Conservation (phyloP, 257 asterid species). For the Plantago major region DNA sequence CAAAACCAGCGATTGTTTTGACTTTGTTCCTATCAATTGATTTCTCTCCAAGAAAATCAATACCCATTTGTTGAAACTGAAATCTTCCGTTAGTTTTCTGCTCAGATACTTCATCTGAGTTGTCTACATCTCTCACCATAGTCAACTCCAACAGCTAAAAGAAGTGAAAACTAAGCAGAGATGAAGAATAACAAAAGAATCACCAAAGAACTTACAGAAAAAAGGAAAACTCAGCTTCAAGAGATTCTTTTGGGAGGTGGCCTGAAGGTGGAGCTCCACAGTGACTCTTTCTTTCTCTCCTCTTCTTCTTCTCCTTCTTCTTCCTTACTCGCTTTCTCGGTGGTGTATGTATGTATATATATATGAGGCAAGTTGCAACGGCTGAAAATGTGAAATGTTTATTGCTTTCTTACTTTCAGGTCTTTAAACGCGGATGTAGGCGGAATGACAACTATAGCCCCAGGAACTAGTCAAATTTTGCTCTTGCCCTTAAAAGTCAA, state of each 20-base stretch:
- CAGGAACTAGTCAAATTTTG: slow-evolving; percentile 20
- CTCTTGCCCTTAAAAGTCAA: no score
- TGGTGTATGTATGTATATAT: slow-evolving; percentile 3
- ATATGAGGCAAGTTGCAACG: slow-evolving; percentile 52
- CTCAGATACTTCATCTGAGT: slow-evolving; percentile 39
- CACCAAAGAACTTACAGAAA: slow-evolving; percentile 40
- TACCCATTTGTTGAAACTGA: slow-evolving; percentile 43
- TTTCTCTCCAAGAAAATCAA: slow-evolving; percentile 51
- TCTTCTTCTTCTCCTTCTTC: slow-evolving; percentile 10
- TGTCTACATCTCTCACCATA: slow-evolving; percentile 56
- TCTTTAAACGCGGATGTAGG: slow-evolving; percentile 21
- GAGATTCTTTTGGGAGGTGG: slow-evolving; percentile 21
- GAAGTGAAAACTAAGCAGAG: slow-evolving; percentile 14
- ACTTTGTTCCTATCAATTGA: slow-evolving; percentile 19
- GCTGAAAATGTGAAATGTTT: slow-evolving; percentile 31
- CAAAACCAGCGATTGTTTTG: slow-evolving; percentile 35
- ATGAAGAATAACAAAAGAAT: slow-evolving; percentile 12
- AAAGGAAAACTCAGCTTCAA: slow-evolving; percentile 16
- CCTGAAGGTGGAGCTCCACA: slow-evolving; percentile 31
- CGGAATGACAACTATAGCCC: slow-evolving; percentile 19
- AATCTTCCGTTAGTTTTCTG: slow-evolving; percentile 42
- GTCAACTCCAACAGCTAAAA: slow-evolving; percentile 23
- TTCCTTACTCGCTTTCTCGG: background rate
- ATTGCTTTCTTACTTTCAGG: slow-evolving; percentile 22
- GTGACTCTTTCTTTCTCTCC: slow-evolving; percentile 19